These are phyloP conservation scores for Coemansia aciculifera DNA, from an alignment of 192 early-diverging fungal genomes.

Conservation along the genomic window DNA sequence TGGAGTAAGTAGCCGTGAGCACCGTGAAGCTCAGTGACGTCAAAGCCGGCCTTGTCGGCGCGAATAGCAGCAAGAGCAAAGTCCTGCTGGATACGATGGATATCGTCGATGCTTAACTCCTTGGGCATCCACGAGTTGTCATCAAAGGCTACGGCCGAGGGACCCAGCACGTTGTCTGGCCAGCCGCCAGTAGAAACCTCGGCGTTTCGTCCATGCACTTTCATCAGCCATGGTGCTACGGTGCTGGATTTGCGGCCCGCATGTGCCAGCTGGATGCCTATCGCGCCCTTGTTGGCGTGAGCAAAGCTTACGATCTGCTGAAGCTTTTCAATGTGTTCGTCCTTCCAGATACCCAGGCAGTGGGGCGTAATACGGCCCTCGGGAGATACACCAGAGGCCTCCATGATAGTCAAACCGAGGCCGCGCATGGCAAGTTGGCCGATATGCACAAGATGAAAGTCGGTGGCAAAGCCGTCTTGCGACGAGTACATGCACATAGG, in stretches of 20 bases:
- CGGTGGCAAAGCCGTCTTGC: slow-evolving; percentile 64
- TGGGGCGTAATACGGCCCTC: slow-evolving; percentile 78
- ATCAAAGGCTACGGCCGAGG: slow-evolving; percentile 59
- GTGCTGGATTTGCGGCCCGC: slow-evolving; percentile 76
- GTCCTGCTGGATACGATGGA: slow-evolving; percentile 60
- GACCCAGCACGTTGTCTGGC: slow-evolving; percentile 69
- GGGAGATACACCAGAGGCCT: slow-evolving; percentile 72
- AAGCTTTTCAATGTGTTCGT: slow-evolving; percentile 67
- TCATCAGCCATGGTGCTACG: background rate
- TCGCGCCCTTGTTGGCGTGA: slow-evolving; percentile 60
- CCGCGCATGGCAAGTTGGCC: slow-evolving; percentile 76
- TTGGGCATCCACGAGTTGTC: slow-evolving; percentile 25
- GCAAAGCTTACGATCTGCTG: slow-evolving; percentile 56
- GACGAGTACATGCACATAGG: slow-evolving; percentile 86
- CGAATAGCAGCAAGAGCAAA: slow-evolving; percentile 70
- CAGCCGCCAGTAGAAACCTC: slow-evolving; percentile 61
- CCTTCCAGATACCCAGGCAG: slow-evolving; percentile 80
- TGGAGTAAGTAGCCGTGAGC: slow-evolving; percentile 90
- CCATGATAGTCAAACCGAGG: slow-evolving; percentile 76
- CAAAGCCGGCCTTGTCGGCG: slow-evolving; percentile 79
- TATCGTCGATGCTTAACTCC: slow-evolving; percentile 66
- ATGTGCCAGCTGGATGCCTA: slow-evolving; percentile 81
- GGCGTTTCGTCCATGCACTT: slow-evolving; percentile 4
- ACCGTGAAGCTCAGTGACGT: slow-evolving; percentile 86
- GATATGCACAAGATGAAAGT: slow-evolving; percentile 65